Evolutionary conservation across 2,329 filamentous ascomycete species (phyloP).

Genomic region (Sphaerulina vaccinii): DNA sequence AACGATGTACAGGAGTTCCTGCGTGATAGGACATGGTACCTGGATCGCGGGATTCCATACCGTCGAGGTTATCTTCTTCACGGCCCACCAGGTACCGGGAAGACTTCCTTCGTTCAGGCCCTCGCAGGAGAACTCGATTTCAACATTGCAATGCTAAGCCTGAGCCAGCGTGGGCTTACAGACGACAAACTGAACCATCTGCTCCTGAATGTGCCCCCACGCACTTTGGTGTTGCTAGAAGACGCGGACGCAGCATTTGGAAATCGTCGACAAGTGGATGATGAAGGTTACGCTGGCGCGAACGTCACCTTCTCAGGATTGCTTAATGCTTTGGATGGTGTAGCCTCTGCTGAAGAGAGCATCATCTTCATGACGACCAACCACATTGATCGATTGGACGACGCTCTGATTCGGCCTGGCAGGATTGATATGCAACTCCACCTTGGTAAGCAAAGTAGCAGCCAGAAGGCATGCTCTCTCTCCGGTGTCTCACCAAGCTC

Average conservation of each 20-base stretch:
- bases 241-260: slow-evolving; percentile 89
- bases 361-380: slow-evolving; percentile 95
- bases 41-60: slow-evolving; percentile 92
- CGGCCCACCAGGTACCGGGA: slow-evolving; percentile 86
- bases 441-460: too few relatives aligned
- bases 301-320: slow-evolving; percentile 94
- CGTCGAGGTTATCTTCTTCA: slow-evolving; percentile 80
- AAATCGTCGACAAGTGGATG: slow-evolving; percentile 72
- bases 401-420: slow-evolving; percentile 84
- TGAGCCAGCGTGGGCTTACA: slow-evolving; percentile 84
- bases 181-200: slow-evolving; percentile 86
- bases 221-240: slow-evolving; percentile 80
- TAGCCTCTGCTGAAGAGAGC: slow-evolving; percentile 92
- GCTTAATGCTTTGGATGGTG: slow-evolving; percentile 69
- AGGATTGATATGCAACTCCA: slow-evolving; percentile 90
- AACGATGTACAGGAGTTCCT: slow-evolving; percentile 82
- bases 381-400: slow-evolving; percentile 83
- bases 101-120: slow-evolving; percentile 94
- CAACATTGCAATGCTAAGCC: slow-evolving; percentile 86
- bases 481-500: too few relatives aligned
- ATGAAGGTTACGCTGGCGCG: slow-evolving; percentile 80
- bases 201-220: slow-evolving; percentile 77
- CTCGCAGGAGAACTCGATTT: slow-evolving; percentile 90
- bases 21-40: slow-evolving; percentile 77
- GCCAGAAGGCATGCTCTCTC: too few relatives aligned